Evolutionary conservation across 805 yeast species (phyloP).

Genomic region (Hanseniaspora jakobsenii): DNA sequence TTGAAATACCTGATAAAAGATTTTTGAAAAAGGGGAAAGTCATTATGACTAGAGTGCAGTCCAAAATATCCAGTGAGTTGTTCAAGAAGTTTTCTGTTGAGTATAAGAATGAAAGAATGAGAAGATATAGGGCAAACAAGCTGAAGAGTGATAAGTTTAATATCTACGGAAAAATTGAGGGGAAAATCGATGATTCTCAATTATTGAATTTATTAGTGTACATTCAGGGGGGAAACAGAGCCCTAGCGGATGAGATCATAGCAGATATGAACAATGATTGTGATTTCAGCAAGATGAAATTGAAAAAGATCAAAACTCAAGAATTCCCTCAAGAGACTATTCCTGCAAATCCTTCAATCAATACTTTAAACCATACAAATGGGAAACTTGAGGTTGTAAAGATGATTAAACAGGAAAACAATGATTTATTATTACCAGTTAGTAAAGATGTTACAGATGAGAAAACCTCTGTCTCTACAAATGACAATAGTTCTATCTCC

Average conservation of each 20-base stretch:
- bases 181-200: conserved; percentile 8
- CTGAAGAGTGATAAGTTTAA: background rate
- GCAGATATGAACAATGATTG: conserved; percentile 8
- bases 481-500: too few relatives aligned
- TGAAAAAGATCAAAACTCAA: too few relatives aligned
- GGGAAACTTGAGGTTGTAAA: too few relatives aligned
- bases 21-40: conserved; percentile 1
- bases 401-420: too few relatives aligned
- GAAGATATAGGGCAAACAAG: conserved; percentile 13
- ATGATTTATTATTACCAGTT: too few relatives aligned
- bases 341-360: too few relatives aligned
- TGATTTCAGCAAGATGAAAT: too few relatives aligned
- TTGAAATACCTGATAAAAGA: conserved; percentile 3
- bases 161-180: conserved; percentile 4
- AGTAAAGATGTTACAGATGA: too few relatives aligned
- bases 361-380: too few relatives aligned
- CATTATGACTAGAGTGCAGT: conserved; percentile 11
- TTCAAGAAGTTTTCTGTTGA: conserved; percentile 12
- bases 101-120: conserved; percentile 14
- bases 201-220: conserved; percentile 10
- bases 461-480: too few relatives aligned
- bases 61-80: conserved; percentile 7
- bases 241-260: conserved; percentile 5
- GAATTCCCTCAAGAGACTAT: too few relatives aligned
- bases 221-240: conserved; percentile 10